phyloP scores from a whole-genome alignment of 179 eudicot species.

The Heliamphora pulchella region DNA sequence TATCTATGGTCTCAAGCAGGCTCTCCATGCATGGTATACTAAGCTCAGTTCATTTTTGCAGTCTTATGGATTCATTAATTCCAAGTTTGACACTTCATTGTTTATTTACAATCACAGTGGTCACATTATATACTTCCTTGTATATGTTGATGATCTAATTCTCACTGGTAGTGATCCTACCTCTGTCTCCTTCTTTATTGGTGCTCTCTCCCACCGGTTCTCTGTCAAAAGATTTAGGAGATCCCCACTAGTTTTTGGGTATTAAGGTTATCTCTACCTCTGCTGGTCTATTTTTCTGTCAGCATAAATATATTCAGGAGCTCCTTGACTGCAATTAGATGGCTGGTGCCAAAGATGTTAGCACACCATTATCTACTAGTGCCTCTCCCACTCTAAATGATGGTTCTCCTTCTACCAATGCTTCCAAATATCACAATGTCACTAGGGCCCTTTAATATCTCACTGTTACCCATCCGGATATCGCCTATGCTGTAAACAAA shows the following conservation, averaged over 20 bases:
- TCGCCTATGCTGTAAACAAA: neutral
- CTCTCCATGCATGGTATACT: neutral
- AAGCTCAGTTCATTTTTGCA: neutral
- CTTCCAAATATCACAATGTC: neutral
- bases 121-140: neutral
- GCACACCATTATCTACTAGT: neutral
- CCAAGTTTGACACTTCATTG: neutral
- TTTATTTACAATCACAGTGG: neutral
- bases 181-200: neutral
- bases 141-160: slow-evolving; percentile 10
- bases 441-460: slow-evolving; percentile 9
- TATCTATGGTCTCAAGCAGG: neutral
- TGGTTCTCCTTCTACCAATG: neutral
- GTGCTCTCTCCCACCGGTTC: neutral
- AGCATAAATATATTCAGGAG: slow-evolving; percentile 11
- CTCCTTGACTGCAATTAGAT: neutral
- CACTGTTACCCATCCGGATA: neutral
- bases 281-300: neutral
- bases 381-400: neutral
- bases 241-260: neutral
- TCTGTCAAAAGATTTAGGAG: neutral
- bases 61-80: neutral
- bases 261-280: neutral
- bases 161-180: neutral
- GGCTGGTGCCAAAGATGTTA: neutral